These are phyloP conservation scores for Lichtheimia corymbifera DNA, from an alignment of 371 early-diverging fungal species.

Conservation along the genomic window DNA sequence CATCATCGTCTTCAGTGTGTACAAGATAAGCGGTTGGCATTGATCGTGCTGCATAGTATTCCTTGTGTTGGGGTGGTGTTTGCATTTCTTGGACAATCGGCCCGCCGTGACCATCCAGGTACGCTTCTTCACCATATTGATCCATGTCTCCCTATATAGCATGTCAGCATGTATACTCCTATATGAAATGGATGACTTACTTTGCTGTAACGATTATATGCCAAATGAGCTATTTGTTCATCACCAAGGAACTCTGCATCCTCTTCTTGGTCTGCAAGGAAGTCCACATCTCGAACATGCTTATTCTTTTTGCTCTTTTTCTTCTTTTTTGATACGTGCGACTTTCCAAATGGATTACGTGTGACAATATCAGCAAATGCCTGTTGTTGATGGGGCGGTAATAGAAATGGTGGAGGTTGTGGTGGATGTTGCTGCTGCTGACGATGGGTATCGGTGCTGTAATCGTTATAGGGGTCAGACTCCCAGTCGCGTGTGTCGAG, in stretches of 20 bases:
- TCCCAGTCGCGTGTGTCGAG: conserved; percentile 32
- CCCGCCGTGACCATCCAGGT: conserved; percentile 18
- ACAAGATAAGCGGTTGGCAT: conserved; percentile 22
- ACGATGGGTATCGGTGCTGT: no score
- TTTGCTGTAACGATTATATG: conserved; percentile 10
- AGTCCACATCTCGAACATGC: conserved; percentile 21
- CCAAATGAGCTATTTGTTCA: conserved; percentile 40
- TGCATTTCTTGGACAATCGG: conserved; percentile 36
- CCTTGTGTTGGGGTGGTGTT: conserved; percentile 18
- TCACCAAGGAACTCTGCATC: conserved; percentile 49
- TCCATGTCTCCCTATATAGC: conserved; percentile 21
- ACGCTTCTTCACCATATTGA: conserved; percentile 36
- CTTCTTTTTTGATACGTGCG: conserved; percentile 11
- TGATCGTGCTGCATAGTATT: conserved; percentile 33
- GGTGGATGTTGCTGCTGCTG: no score
- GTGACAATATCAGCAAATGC: conserved; percentile 32
- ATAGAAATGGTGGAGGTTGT: no score
- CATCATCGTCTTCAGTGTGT: conserved; percentile 9
- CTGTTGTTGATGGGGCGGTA: neutral
- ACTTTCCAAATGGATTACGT: conserved; percentile 43
- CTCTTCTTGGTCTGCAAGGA: conserved; percentile 26
- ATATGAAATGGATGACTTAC: neutral
- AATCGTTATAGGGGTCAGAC: conserved; percentile 14
- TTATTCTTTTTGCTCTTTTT: conserved; percentile 15
- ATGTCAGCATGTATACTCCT: neutral